phyloP scores from a whole-genome alignment of 2,329 filamentous ascomycete species.

The Fusarium tuaranense region DNA sequence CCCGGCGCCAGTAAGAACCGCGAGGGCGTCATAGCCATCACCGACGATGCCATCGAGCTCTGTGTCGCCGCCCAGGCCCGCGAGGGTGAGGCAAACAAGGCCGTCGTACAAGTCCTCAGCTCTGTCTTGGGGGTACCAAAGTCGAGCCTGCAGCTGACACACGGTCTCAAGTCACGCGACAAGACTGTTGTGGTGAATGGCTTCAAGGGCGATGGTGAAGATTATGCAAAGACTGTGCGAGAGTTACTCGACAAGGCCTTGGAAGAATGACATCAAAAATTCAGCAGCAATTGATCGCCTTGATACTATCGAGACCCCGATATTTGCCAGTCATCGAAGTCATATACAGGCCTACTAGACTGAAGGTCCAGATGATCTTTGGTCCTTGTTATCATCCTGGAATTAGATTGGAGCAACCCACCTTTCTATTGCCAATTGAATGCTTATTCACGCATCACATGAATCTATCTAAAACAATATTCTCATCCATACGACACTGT shows the following conservation, averaged over 20 bases:
- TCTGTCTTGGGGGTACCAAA: conserved; percentile 71
- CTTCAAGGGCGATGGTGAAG: conserved; percentile 47
- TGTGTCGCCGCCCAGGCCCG: conserved; percentile 74
- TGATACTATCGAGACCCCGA: not conserved
- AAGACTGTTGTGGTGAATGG: conserved; percentile 67
- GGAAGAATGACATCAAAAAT: conserved; percentile 16
- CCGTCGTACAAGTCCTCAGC: conserved; percentile 72
- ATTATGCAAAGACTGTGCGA: conserved; percentile 44
- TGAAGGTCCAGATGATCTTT: not conserved
- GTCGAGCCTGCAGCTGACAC: conserved; percentile 71
- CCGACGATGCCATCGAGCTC: conserved; percentile 69
- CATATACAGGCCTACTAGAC: not conserved
- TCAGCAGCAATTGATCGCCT: not conserved
- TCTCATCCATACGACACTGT: not conserved
- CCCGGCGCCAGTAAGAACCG: conserved; percentile 71
- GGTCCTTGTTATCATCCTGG: not conserved
- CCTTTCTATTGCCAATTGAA: not conserved
- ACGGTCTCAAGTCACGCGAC: conserved; percentile 72
- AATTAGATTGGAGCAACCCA: not conserved
- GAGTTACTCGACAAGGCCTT: conserved; percentile 44
- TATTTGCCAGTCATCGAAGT: not conserved
- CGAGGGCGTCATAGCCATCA: conserved; percentile 70
- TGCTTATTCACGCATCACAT: not conserved
- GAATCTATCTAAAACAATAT: not conserved
- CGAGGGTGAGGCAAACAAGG: conserved; percentile 77